Conservation (phyloP, 139 green algal genomes). For the Astrephomene gubernaculifera region DNA sequence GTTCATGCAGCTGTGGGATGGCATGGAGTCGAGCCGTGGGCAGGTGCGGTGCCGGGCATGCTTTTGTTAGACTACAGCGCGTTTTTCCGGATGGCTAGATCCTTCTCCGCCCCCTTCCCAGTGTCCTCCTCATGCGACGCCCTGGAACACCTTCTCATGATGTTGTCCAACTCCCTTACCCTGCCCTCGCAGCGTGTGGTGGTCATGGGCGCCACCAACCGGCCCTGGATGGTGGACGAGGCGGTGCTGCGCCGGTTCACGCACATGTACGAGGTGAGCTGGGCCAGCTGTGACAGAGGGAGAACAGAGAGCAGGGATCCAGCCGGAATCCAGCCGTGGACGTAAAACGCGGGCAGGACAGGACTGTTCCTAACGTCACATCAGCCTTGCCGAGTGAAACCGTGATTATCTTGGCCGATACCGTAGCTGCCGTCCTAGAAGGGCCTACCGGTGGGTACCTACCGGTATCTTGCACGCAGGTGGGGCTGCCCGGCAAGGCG, state of each 20-base stretch:
- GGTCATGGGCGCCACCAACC: slow-evolving; percentile 94
- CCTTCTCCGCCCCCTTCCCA: no score
- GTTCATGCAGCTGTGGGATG: slow-evolving; percentile 95
- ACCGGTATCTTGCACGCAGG: slow-evolving; percentile 48
- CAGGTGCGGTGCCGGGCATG: no score
- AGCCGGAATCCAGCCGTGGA: no score
- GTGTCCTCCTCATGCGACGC: no score
- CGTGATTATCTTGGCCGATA: no score
- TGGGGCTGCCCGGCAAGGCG: slow-evolving; percentile 70
- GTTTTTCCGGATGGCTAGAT: neutral
- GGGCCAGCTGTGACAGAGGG: no score
- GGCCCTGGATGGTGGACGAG: slow-evolving; percentile 70
- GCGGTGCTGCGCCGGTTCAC: slow-evolving; percentile 72
- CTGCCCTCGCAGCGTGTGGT: slow-evolving; percentile 67
- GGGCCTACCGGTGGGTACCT: no score
- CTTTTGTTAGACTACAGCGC: neutral
- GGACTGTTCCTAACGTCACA: no score
- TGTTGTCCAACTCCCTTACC: slow-evolving; percentile 69
- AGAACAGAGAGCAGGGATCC: no score
- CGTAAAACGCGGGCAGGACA: no score
- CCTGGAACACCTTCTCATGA: neutral
- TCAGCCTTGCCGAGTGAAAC: no score
- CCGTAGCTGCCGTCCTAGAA: no score
- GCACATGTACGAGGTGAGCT: slow-evolving; percentile 76
- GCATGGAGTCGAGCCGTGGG: slow-evolving; percentile 17